Evolutionary conservation across 2,329 filamentous ascomycete species (phyloP).

Genomic region (Hymenoscyphus salicellus): DNA sequence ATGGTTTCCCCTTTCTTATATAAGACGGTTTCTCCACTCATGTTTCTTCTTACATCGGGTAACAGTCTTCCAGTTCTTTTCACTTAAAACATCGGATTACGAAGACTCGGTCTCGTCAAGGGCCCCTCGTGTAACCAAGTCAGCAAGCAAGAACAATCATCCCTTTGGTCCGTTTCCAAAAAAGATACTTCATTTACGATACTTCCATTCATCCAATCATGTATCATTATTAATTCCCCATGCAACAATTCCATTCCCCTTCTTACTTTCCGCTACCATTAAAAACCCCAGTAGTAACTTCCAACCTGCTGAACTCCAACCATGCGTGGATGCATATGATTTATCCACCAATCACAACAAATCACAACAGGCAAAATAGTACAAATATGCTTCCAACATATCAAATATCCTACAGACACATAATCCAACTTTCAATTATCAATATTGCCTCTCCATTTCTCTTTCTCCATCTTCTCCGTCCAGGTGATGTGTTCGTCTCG

Average conservation of each 20-base stretch:
- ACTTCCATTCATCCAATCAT: background rate
- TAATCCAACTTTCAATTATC: background rate
- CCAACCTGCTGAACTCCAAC: background rate
- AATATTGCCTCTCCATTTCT: background rate
- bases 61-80: no score
- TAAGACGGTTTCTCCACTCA: no score
- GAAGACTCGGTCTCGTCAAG: no score
- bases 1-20: no score
- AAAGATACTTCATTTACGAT: background rate
- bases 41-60: no score
- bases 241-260: background rate
- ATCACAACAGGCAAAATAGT: background rate
- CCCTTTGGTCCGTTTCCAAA: no score
- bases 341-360: background rate
- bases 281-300: background rate
- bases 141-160: no score
- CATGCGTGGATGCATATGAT: background rate
- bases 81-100: no score
- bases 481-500: background rate
- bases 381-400: background rate
- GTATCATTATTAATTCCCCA: background rate
- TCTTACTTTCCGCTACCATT: background rate
- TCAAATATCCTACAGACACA: background rate
- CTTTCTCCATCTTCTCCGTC: background rate
- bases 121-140: no score